These are phyloP conservation scores for Wickerhamiella slavikovae DNA, from an alignment of 805 yeast species.

Conservation along the genomic window DNA sequence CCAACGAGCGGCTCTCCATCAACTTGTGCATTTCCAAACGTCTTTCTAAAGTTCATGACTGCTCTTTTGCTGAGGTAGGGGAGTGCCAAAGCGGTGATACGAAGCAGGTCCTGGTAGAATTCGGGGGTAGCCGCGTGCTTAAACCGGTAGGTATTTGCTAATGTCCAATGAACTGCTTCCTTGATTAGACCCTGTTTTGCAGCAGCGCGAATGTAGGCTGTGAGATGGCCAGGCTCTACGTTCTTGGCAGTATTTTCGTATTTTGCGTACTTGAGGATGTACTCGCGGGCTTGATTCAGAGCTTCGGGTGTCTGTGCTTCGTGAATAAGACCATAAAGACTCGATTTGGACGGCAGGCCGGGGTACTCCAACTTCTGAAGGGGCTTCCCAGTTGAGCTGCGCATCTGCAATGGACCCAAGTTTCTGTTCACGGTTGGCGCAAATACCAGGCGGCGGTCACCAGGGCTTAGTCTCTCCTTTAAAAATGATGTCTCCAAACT, in stretches of 20 bases:
- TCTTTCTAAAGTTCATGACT: slow-evolving; percentile 4
- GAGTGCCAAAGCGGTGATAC: slow-evolving; percentile 9
- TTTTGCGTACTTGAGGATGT: slow-evolving; percentile 8
- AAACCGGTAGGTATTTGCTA: slow-evolving; percentile 2
- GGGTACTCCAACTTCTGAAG: slow-evolving; percentile 10
- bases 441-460: slow-evolving; percentile 10
- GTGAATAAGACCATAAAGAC: slow-evolving; percentile 8
- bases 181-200: slow-evolving; percentile 11
- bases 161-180: slow-evolving; percentile 3
- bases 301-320: slow-evolving; percentile 8
- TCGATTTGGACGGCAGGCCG: slow-evolving; percentile 12
- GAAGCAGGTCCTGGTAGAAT: slow-evolving; percentile 8
- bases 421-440: slow-evolving; percentile 11
- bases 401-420: slow-evolving; percentile 7
- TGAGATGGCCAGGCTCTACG: slow-evolving; percentile 8
- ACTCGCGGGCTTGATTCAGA: slow-evolving; percentile 5
- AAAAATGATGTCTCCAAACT: slow-evolving; percentile 8
- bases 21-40: slow-evolving; percentile 1
- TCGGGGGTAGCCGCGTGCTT: slow-evolving; percentile 1
- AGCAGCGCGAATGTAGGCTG: slow-evolving; percentile 9
- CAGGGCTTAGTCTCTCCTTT: slow-evolving; percentile 8
- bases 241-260: slow-evolving; percentile 5
- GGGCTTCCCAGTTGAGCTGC: slow-evolving; percentile 7
- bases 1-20: too few relatives aligned
- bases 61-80: slow-evolving; percentile 6